Evolutionary conservation across 148 eudicot species (phyloP).

Genomic region (Limonium bicolor): DNA sequence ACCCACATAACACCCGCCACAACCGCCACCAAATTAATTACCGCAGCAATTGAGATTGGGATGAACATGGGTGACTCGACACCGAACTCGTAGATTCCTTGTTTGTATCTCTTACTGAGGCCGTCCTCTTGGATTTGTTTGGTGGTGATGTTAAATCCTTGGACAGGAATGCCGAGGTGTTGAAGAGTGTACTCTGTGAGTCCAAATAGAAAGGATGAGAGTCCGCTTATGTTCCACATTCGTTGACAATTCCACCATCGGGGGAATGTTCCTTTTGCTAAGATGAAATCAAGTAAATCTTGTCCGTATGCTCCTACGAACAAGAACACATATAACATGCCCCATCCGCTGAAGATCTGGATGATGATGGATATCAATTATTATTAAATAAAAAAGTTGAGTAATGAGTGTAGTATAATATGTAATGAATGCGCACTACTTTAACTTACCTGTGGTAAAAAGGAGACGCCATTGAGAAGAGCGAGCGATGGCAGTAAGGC

Average conservation of each 20-base stretch:
- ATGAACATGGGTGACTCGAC: constrained; percentile 42
- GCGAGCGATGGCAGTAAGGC: constrained; percentile 54
- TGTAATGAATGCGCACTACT: no score
- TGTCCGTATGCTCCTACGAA: constrained; percentile 28
- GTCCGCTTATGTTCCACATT: constrained; percentile 42
- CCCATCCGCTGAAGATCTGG: no score
- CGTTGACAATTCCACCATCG: constrained; percentile 61
- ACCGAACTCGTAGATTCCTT: constrained; percentile 48
- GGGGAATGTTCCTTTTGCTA: constrained; percentile 19
- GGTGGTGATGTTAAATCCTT: constrained; percentile 34
- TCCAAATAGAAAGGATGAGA: constrained; percentile 25
- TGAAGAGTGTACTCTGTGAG: constrained; percentile 15
- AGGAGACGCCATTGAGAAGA: constrained; percentile 32
- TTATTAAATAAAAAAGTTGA: no score
- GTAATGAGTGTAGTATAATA: no score
- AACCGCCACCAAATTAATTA: constrained; percentile 31
- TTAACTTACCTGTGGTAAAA: constrained; percentile 44
- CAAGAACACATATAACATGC: constrained; percentile 24
- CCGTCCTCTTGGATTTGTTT: constrained; percentile 35
- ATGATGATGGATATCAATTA: no score
- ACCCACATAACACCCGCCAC: constrained; percentile 11
- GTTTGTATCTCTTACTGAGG: constrained; percentile 29
- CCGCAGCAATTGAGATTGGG: constrained; percentile 27
- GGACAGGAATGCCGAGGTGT: constrained; percentile 18
- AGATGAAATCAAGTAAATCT: constrained; percentile 23